Percentiles rank a stretch among this genome's conserved stretches.
phyloP scores from a whole-genome alignment of 441 rosid species.

The Pelargonium fulgidum region DNA sequence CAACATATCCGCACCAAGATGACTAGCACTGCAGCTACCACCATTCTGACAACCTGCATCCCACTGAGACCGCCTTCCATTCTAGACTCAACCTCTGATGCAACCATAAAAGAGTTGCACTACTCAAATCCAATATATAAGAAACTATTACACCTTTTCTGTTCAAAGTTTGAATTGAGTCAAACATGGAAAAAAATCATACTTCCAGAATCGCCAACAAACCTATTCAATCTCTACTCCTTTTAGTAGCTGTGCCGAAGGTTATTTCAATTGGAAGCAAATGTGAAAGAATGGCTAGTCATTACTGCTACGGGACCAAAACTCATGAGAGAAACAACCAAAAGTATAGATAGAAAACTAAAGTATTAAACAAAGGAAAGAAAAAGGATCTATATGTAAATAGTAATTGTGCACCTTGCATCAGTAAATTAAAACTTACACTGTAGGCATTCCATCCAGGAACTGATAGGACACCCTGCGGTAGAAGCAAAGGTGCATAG shows the following conservation, averaged over 20 bases:
- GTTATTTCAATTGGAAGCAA: background rate
- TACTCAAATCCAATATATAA: background rate
- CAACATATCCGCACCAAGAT: background rate
- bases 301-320: background rate
- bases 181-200: background rate
- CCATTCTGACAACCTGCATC: background rate
- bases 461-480: conserved; percentile 89
- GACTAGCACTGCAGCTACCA: background rate
- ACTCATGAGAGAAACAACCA: conserved; percentile 2
- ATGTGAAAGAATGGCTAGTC: background rate
- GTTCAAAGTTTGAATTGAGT: background rate
- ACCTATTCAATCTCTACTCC: background rate
- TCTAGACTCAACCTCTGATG: background rate
- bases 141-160: background rate
- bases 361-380: background rate
- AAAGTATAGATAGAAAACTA: background rate
- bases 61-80: background rate
- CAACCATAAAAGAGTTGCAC: background rate
- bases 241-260: background rate
- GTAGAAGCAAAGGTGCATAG: conserved; percentile 68
- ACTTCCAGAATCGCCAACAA: background rate
- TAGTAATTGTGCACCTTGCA: conserved; percentile 2
- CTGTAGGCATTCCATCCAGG: conserved; percentile 93
- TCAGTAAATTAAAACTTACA: conserved; percentile 43
- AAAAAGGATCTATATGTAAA: background rate